Evolutionary conservation across 1,284 basidiomycete species (phyloP).

Genomic region (Ceratobasidium sp.): DNA sequence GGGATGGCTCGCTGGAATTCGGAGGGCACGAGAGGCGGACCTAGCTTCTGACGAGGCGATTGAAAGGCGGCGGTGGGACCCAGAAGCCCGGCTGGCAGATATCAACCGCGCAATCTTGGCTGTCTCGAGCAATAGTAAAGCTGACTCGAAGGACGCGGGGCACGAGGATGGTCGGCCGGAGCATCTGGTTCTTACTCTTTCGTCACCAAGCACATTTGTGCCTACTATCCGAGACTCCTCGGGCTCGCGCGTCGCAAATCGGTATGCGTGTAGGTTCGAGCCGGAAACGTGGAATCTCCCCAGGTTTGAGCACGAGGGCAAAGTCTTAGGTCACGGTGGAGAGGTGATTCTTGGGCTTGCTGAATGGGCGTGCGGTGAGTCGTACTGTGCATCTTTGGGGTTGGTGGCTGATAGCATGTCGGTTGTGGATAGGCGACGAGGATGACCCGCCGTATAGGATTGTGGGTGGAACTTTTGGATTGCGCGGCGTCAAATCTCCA

Average conservation of each 20-base stretch:
- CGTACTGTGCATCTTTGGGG: background rate
- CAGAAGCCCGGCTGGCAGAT: constrained; percentile 32
- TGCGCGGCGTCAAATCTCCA: constrained; percentile 63
- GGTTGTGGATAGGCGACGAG: constrained; percentile 3
- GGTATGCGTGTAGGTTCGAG: constrained; percentile 46
- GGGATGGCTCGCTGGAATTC: constrained; percentile 29
- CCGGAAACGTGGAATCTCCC: constrained; percentile 43
- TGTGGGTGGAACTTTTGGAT: constrained; percentile 72
- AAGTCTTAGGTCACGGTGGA: constrained; percentile 43
- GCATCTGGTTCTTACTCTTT: constrained; percentile 15
- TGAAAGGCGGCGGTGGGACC: constrained; percentile 28
- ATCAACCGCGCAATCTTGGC: constrained; percentile 39
- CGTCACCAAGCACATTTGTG: constrained; percentile 42
- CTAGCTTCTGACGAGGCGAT: background rate
- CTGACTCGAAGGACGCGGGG: background rate
- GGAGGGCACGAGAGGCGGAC: constrained; percentile 17
- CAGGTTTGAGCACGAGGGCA: constrained; percentile 41
- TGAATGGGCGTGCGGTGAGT: constrained; percentile 46
- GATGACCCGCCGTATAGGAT: constrained; percentile 51
- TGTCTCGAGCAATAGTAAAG: background rate
- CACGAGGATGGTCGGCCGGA: background rate
- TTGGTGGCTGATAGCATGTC: constrained; percentile 11
- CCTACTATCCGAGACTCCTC: constrained; percentile 36
- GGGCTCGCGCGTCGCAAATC: constrained; percentile 31
- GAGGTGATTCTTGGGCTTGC: constrained; percentile 45